Percentiles rank a stretch among this genome's conserved stretches.
phyloP scores from a whole-genome alignment of 441 rosid genomes.

The Flueggea neowawraea region DNA sequence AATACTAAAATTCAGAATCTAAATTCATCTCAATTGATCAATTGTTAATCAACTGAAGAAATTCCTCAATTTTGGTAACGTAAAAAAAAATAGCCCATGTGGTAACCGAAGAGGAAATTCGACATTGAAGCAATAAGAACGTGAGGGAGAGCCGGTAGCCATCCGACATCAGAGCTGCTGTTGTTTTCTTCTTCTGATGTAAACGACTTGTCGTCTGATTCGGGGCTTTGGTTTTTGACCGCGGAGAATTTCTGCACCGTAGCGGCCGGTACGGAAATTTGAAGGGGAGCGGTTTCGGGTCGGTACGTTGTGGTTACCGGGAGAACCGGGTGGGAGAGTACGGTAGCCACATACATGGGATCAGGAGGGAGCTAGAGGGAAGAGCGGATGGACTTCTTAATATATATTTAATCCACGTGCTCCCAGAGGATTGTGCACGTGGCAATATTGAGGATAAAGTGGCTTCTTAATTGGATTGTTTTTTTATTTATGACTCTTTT shows the following conservation, averaged over 20 bases:
- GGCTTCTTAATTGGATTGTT: no score
- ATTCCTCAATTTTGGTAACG: neutral
- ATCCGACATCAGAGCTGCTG: slow-evolving; percentile 43
- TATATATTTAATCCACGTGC: no score
- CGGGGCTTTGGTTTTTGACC: slow-evolving; percentile 12
- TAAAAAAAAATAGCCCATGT: slow-evolving; percentile 47
- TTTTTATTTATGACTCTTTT: no score
- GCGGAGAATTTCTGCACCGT: neutral
- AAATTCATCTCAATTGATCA: no score
- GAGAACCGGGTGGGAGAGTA: slow-evolving; percentile 25
- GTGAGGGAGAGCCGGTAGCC: slow-evolving; percentile 75
- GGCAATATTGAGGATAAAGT: no score
- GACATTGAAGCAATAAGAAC: slow-evolving; percentile 65
- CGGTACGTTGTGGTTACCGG: slow-evolving; percentile 5
- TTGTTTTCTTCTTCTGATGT: slow-evolving; percentile 8
- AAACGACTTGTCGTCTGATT: slow-evolving; percentile 30
- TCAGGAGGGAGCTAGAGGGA: neutral
- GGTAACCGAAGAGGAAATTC: slow-evolving; percentile 82
- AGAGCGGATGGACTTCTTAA: no score
- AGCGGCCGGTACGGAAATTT: neutral
- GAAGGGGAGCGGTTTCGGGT: no score
- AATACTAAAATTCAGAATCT: no score
- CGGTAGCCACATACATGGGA: slow-evolving; percentile 26
- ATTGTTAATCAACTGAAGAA: no score
- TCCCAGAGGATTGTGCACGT: no score